These are phyloP conservation scores for Fusarium metavorans DNA, from an alignment of 2,329 filamentous ascomycete genomes.

Conservation along the genomic window DNA sequence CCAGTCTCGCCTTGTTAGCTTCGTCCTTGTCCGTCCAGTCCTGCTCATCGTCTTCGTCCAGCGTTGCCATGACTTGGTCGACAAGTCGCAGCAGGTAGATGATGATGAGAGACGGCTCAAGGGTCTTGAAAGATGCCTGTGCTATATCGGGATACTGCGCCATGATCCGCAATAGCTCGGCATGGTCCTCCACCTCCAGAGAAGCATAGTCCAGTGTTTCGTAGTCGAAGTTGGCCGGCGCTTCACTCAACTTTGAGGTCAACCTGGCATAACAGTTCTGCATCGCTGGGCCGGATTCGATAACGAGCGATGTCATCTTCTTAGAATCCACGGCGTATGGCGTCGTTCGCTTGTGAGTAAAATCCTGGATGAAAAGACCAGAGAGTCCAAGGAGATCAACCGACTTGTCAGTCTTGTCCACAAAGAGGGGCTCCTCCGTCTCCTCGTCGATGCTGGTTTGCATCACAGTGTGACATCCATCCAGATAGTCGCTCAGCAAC, in stretches of 20 bases:
- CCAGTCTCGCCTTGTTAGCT: conserved; percentile 66
- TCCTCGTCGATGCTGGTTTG: conserved; percentile 1
- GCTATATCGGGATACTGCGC: conserved; percentile 75
- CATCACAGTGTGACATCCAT: conserved; percentile 15
- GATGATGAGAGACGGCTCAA: conserved; percentile 75
- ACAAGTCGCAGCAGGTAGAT: conserved; percentile 62
- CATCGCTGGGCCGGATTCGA: conserved; percentile 31
- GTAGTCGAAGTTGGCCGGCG: conserved; percentile 22
- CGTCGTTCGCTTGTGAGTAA: conserved; percentile 41
- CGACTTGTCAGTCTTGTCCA: conserved; percentile 26
- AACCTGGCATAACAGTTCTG: conserved; percentile 43
- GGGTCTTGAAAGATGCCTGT: conserved; percentile 71
- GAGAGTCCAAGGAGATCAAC: conserved; percentile 27
- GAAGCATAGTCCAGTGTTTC: conserved; percentile 16
- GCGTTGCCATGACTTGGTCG: conserved; percentile 35
- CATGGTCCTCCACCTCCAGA: conserved; percentile 36
- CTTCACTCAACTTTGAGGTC: conserved; percentile 6
- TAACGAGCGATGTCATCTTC: conserved; percentile 48
- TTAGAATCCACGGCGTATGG: conserved; percentile 39
- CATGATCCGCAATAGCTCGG: conserved; percentile 63
- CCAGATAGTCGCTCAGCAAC: conserved; percentile 39
- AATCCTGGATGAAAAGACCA: conserved; percentile 40
- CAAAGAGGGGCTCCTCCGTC: conserved; percentile 14
- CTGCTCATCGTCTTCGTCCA: conserved; percentile 66
- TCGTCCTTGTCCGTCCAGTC: conserved; percentile 56